Conservation (phyloP, 208 protist species). For the Trypanosoma theileri region DNA sequence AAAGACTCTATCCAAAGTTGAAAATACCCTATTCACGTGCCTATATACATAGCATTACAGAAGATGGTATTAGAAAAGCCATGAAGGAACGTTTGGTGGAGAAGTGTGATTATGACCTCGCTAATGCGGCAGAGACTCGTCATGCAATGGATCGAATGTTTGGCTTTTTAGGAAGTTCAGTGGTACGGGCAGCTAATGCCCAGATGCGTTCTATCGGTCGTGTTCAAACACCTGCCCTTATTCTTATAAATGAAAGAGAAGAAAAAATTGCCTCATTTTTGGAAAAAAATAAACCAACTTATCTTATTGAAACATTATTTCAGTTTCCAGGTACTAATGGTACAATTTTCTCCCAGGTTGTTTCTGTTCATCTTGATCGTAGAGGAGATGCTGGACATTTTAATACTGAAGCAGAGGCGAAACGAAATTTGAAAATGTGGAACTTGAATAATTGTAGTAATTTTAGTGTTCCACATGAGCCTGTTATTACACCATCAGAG, state of each 20-base stretch:
- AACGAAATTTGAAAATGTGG: conserved; percentile 29
- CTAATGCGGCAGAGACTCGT: conserved; percentile 84
- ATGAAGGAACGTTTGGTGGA: conserved; percentile 65
- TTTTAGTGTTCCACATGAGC: conserved; percentile 27
- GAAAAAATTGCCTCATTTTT: conserved; percentile 63
- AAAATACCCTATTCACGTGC: conserved; percentile 85
- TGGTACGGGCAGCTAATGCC: conserved; percentile 84
- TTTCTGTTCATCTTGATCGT: conserved; percentile 32
- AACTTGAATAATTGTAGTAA: conserved; percentile 18
- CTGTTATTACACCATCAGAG: conserved; percentile 36
- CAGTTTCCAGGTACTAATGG: conserved; percentile 45
- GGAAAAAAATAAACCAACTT: conserved; percentile 56
- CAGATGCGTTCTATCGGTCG: conserved; percentile 90
- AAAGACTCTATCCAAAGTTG: conserved; percentile 74
- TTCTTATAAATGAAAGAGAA: conserved; percentile 83
- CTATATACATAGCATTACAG: conserved; percentile 92
- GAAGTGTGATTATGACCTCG: conserved; percentile 82
- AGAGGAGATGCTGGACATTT: conserved; percentile 13
- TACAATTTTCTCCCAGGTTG: conserved; percentile 56
- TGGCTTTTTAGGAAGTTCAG: conserved; percentile 89
- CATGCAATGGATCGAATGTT: conserved; percentile 92
- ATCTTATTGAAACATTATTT: conserved; percentile 58
- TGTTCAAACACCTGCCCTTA: conserved; percentile 89
- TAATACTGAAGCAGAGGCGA: conserved; percentile 20
- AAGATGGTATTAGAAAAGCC: conserved; percentile 73